Base-by-base conservation (phyloP, 441 rosid genomes). In the Erodium trifolium region DNA sequence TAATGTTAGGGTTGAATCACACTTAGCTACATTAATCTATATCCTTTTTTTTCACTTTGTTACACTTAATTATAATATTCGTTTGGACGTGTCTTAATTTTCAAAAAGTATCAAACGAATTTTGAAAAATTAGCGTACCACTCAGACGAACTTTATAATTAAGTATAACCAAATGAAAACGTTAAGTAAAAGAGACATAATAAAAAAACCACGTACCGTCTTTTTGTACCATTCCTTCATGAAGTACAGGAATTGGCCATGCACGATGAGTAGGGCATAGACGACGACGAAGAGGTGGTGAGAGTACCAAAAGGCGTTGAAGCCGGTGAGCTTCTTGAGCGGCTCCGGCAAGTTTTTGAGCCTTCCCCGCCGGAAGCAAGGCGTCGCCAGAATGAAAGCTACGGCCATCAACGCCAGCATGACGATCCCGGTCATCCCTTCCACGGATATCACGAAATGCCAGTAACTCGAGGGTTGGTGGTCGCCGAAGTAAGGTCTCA, bases 231-330 rank as follows among this genome's bases (percentile, higher is more conserved):
- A 84, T 60, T 63, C 49, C 60, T 81, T 72, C 67, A 72, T 87
- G 37, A 87, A 77, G 77, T 77, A 87, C 39, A 87, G 74, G 70
- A 74, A 72, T 59, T 65, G 70, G 10, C 92, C 89, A 29, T 87
- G 92, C 5, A 85, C 73, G 14, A 85, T 12, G 49, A 87, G 87
- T n/a, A 85, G 79, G 0, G 82, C 35, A 70, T 83, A 87, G 70
- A 87, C 89, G 7, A 87, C 78, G 71, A 85, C 78, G 67, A 87
- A 85, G 68, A 87, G 77, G 72, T 88, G 92, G 78, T 87, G 92
- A 5, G 89, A 83, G 74, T 87, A 85, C 92, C 89, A 87, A 71
- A 87, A 87, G 63, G 89, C 88, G 17, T 87, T 87, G 78, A 83
- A 87, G 23, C 89, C 89, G 0, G 88, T 82, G n/a, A 85, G 83